phyloP scores from a whole-genome alignment of 129 eudicot species.

The Lonicera japonica region DNA sequence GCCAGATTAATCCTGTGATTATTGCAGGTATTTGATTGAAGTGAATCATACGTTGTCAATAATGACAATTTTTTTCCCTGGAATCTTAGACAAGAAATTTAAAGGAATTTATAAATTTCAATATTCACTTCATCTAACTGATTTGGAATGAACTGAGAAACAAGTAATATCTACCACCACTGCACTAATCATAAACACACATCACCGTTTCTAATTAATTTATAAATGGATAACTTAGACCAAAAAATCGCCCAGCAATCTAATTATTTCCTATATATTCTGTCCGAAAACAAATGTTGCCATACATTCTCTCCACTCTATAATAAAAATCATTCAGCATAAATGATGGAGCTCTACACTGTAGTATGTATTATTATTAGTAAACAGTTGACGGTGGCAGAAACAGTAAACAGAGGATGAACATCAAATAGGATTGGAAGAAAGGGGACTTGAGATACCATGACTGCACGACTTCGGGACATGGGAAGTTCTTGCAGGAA shows the following conservation, averaged over 20 bases:
- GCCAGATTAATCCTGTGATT: too few species aligned
- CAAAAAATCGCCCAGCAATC: not conserved
- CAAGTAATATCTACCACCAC: not conserved
- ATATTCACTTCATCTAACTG: too few species aligned
- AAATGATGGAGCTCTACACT: slow-evolving; percentile 2
- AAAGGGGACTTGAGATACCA: slow-evolving; percentile 56
- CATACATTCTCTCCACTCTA: slow-evolving; percentile 6
- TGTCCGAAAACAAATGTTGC: slow-evolving; percentile 4
- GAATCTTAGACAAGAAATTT: too few species aligned
- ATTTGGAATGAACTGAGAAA: too few species aligned
- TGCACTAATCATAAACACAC: not conserved
- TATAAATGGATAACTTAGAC: not conserved
- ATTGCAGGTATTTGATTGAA: too few species aligned
- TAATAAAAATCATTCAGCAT: slow-evolving; percentile 5
- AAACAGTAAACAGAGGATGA: slow-evolving; percentile 6
- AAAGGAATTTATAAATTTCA: too few species aligned
- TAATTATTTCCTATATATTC: not conserved
- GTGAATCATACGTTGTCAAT: too few species aligned
- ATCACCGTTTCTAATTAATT: not conserved
- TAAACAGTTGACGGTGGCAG: slow-evolving; percentile 14
- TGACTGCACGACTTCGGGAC: slow-evolving; percentile 91
- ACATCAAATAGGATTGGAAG: not conserved
- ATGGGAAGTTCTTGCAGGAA: slow-evolving; percentile 75
- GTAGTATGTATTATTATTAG: too few species aligned
- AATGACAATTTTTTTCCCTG: too few species aligned